Conservation (phyloP, 768 basidiomycete species). For the Hydnomerulius pinastri region DNA sequence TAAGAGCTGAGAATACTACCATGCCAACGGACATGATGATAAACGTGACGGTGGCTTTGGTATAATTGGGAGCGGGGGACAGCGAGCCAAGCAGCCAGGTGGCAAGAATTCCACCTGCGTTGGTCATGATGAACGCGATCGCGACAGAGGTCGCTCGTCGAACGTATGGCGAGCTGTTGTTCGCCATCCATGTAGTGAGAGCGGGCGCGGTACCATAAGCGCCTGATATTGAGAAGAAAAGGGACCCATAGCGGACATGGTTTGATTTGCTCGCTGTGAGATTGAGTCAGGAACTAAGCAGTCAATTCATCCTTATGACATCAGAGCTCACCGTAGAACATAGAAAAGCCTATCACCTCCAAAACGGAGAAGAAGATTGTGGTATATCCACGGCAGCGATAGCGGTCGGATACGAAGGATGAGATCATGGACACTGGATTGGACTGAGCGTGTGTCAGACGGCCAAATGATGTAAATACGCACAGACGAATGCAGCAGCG, state of each 20-base stretch:
- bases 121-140: constrained; percentile 57
- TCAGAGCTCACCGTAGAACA: constrained; percentile 49
- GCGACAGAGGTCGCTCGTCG: constrained; percentile 62
- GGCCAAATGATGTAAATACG: constrained; percentile 16
- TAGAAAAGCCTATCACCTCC: constrained; percentile 51
- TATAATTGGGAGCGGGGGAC: constrained; percentile 52
- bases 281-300: neutral
- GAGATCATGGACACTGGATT: constrained; percentile 39
- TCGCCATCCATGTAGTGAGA: constrained; percentile 59
- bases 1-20: constrained; percentile 37
- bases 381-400: constrained; percentile 49
- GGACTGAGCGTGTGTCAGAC: neutral
- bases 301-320: neutral
- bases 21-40: constrained; percentile 42
- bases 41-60: constrained; percentile 42
- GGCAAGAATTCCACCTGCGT: constrained; percentile 59
- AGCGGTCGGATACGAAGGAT: constrained; percentile 55
- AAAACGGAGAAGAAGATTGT: constrained; percentile 46
- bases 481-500: constrained; percentile 49
- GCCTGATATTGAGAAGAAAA: constrained; percentile 57
- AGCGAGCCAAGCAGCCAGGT: constrained; percentile 60
- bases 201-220: constrained; percentile 56
- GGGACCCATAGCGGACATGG: constrained; percentile 50
- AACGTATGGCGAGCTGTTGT: constrained; percentile 58
- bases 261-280: constrained; percentile 29